phyloP scores from a whole-genome alignment of 768 basidiomycete species.

The Leccinum boreale region DNA sequence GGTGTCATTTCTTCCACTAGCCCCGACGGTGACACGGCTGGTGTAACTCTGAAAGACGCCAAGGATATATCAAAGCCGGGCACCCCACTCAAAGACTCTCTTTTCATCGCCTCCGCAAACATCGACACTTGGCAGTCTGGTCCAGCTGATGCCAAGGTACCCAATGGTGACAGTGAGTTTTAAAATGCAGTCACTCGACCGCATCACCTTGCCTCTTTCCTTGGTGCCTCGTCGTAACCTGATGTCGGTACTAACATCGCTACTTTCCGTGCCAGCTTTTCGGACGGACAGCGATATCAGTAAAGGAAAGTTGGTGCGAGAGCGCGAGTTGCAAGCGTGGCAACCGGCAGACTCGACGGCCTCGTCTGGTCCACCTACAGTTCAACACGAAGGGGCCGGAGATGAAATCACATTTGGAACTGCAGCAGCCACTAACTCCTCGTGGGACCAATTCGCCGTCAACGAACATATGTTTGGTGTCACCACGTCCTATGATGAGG shows the following conservation, averaged over 20 bases:
- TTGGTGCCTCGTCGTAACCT: not conserved
- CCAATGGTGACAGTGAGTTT: slow-evolving; percentile 70
- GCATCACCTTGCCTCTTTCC: not conserved
- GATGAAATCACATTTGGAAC: slow-evolving; percentile 74
- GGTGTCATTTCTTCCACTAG: slow-evolving; percentile 62
- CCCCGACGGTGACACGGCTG: slow-evolving; percentile 63
- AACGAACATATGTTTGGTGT: slow-evolving; percentile 95
- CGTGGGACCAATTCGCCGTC: slow-evolving; percentile 91
- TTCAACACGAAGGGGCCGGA: slow-evolving; percentile 31
- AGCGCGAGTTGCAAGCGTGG: slow-evolving; percentile 85
- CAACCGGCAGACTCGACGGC: slow-evolving; percentile 41
- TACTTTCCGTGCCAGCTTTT: slow-evolving; percentile 50
- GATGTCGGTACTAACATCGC: slow-evolving; percentile 11
- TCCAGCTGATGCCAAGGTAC: slow-evolving; percentile 64
- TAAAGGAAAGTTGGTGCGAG: slow-evolving; percentile 49
- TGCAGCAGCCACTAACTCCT: slow-evolving; percentile 38
- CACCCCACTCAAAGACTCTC: slow-evolving; percentile 63
- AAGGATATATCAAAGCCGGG: slow-evolving; percentile 68
- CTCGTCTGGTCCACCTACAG: slow-evolving; percentile 22
- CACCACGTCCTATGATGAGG: slow-evolving; percentile 89
- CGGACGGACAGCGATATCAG: slow-evolving; percentile 81
- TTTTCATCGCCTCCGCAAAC: slow-evolving; percentile 69
- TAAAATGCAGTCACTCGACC: not conserved
- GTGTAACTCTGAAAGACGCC: slow-evolving; percentile 74
- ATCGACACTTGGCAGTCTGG: slow-evolving; percentile 74